These are phyloP conservation scores for Claviceps sp. DNA, from an alignment of 2,329 filamentous ascomycete species.

Conservation along the genomic window DNA sequence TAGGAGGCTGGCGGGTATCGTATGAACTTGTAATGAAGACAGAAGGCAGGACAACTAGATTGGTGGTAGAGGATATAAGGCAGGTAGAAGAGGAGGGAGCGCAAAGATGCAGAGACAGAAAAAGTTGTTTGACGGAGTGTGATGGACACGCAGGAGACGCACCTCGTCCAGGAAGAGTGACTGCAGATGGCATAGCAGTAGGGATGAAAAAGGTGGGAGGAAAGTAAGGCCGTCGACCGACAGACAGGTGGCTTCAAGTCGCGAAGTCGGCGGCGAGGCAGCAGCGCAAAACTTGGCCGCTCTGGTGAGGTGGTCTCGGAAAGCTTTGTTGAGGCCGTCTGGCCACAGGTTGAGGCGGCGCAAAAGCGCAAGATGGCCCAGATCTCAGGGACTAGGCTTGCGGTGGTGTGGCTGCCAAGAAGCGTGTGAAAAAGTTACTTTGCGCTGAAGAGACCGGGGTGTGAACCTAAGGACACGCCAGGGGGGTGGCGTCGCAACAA, in stretches of 20 bases:
- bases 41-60: not conserved
- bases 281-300: not conserved
- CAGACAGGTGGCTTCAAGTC: too few relatives aligned
- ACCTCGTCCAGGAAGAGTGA: conserved; percentile 12
- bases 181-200: conserved; percentile 12
- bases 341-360: not conserved
- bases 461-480: not conserved
- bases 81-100: not conserved
- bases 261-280: not conserved
- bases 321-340: not conserved
- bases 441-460: not conserved
- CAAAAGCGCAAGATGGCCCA: not conserved
- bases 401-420: not conserved
- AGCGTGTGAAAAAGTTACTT: not conserved
- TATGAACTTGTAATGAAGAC: not conserved
- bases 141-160: conserved; percentile 10
- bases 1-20: not conserved
- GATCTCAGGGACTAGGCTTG: not conserved
- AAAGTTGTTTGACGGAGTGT: not conserved
- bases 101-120: not conserved
- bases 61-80: not conserved
- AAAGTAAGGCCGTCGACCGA: not conserved
- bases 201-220: conserved; percentile 4
- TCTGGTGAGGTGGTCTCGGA: not conserved
- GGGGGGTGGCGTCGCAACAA: not conserved